These are phyloP conservation scores for Amaranthus cruentus DNA, from an alignment of 148 eudicot genomes.

Conservation along the genomic window DNA sequence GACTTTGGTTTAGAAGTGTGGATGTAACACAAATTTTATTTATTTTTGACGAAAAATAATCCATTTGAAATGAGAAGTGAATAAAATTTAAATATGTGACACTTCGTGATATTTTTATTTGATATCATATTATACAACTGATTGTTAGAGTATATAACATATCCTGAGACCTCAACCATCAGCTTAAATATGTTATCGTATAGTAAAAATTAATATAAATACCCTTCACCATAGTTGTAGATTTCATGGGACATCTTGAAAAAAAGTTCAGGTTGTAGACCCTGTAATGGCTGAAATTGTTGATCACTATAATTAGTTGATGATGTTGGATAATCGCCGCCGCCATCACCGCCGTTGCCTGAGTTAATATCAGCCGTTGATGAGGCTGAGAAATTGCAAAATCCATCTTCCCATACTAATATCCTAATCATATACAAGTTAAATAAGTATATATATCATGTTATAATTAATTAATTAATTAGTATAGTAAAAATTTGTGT, in stretches of 20 bases:
- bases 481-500: too few relatives aligned
- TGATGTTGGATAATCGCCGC: conserved; percentile 32
- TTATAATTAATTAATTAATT: background rate
- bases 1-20: too few relatives aligned
- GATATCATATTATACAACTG: too few relatives aligned
- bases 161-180: too few relatives aligned
- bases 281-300: conserved; percentile 61
- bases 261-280: conserved; percentile 94
- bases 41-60: too few relatives aligned
- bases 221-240: conserved; percentile 99
- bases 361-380: conserved; percentile 51
- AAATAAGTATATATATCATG: background rate
- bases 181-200: too few relatives aligned
- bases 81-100: too few relatives aligned
- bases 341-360: conserved; percentile 18
- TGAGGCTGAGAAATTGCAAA: conserved; percentile 88
- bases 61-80: too few relatives aligned
- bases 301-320: conserved; percentile 35
- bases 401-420: conserved; percentile 99
- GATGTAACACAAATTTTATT: too few relatives aligned
- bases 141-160: too few relatives aligned
- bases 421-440: conserved; percentile 46
- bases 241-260: conserved; percentile 99
- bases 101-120: too few relatives aligned
- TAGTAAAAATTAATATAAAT: background rate